Conservation (phyloP, 2,329 filamentous ascomycete species). For the Cytospora schulzeri region DNA sequence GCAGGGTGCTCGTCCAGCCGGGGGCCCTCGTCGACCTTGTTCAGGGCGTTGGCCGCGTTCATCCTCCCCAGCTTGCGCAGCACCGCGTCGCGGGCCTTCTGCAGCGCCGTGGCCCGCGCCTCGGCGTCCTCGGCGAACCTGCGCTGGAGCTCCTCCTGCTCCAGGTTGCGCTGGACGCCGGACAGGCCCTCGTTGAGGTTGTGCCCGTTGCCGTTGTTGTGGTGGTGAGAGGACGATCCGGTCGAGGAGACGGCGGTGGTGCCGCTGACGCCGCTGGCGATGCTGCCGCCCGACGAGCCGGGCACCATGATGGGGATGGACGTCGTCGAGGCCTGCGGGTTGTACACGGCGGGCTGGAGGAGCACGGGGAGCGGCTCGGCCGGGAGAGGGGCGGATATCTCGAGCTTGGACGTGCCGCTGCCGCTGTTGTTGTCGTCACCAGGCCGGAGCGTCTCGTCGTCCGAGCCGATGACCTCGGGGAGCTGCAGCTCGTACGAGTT, state of each 20-base stretch:
- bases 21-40: conserved; percentile 20
- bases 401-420: conserved; percentile 29
- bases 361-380: conserved; percentile 52
- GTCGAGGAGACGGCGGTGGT: conserved; percentile 1
- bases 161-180: conserved; percentile 59
- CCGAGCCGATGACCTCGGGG: conserved; percentile 34
- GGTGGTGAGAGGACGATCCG: no score
- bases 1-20: conserved; percentile 34
- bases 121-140: conserved; percentile 60
- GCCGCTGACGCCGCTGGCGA: conserved; percentile 19
- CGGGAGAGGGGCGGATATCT: conserved; percentile 53
- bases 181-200: conserved; percentile 51
- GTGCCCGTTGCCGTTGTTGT: conserved; percentile 23
- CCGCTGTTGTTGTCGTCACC: no score
- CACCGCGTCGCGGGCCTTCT: conserved; percentile 62
- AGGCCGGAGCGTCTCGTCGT: conserved; percentile 31
- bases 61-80: conserved; percentile 58
- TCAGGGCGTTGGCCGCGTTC: conserved; percentile 16
- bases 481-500: conserved; percentile 30
- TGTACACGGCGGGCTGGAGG: conserved; percentile 60
- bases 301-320: conserved; percentile 26
- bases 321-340: conserved; percentile 41
- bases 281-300: conserved; percentile 17
- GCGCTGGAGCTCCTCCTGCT: conserved; percentile 58
- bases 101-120: conserved; percentile 56